Evolutionary conservation across 495 filamentous ascomycete genomes (phyloP).

Genomic region (Trichoderma virens): DNA sequence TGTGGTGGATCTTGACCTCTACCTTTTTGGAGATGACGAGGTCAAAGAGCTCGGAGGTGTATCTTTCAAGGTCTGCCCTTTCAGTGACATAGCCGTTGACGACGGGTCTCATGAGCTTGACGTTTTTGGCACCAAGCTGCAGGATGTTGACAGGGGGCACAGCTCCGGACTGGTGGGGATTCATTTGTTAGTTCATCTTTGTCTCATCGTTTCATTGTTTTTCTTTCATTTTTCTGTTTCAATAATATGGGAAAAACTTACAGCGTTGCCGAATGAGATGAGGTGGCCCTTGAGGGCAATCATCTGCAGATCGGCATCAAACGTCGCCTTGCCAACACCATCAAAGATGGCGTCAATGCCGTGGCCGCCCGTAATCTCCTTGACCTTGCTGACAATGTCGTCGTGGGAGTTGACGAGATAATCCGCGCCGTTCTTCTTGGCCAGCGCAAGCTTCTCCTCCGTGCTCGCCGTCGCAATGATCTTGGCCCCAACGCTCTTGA

Average conservation of each 20-base stretch:
- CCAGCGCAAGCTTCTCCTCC: conserved; percentile 62
- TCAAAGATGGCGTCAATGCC: conserved; percentile 84
- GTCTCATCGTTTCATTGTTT: neutral
- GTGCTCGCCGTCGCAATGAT: conserved; percentile 80
- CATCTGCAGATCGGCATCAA: conserved; percentile 72
- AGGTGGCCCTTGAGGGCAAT: conserved; percentile 78
- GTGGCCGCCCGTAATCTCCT: conserved; percentile 59
- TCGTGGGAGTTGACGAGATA: conserved; percentile 68
- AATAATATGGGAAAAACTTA: conserved; percentile 18
- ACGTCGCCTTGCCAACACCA: conserved; percentile 79
- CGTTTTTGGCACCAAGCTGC: conserved; percentile 67
- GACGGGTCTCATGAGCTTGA: conserved; percentile 67
- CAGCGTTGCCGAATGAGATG: conserved; percentile 82
- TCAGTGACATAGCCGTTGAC: conserved; percentile 70
- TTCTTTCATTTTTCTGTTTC: neutral
- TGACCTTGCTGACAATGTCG: conserved; percentile 56
- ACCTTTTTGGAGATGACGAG: conserved; percentile 61
- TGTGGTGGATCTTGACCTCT: conserved; percentile 67
- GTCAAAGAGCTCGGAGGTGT: conserved; percentile 64
- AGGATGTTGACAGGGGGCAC: conserved; percentile 67
- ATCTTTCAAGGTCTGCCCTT: conserved; percentile 66
- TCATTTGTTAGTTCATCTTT: neutral
- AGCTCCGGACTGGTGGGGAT: conserved; percentile 44
- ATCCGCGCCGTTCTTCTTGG: conserved; percentile 59
- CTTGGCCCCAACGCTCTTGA: conserved; percentile 63